Base-by-base conservation (phyloP, 371 early-diverging fungal genomes). In the Syncephalastrum contaminatum region DNA sequence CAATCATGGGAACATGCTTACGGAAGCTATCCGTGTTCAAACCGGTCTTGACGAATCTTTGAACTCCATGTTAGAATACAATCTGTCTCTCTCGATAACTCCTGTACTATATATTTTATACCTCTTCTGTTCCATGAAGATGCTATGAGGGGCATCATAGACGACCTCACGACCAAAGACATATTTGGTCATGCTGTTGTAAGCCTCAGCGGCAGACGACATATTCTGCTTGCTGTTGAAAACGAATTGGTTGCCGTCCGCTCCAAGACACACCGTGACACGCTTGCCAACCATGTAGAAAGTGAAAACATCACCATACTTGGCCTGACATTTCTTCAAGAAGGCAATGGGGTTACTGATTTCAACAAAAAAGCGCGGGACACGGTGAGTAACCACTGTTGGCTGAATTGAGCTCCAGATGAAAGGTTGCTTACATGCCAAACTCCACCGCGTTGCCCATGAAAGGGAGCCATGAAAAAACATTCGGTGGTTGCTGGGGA, bases 41-140 rank as follows among this genome's bases (percentile, higher is more conserved):
- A 55, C 93, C 92, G 58, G 90, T 87, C 82, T 98, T 98, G 73
- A 94, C 89, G 66, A 97, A 94, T 73, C 90, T 87, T 54, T 4
- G 45, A 36, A 48, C 48, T 36, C 19, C 1, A 51, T 46, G 30
- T 36, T 22, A 45, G 15, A 1, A 24, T 40, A 30, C 8, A 5
- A 30, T 25, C 7, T 21, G 42, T 30, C 25, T 44, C 44, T 51
- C 30, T 13, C 16, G 19, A 20, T 13, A 44, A 27, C 43, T 47
- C 14, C 51, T 15, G 6, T 39, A n/a, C n/a, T n/a, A n/a, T n/a
- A n/a, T 13, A 2, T 18, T 20, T 7, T 53, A 42, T 73, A 87
- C 88, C 79, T 89, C 78, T 98, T 98, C 77, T 98, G 97, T 72
- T 98, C 97, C 94, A 98, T 95, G 63, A 98, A 87, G 52, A 92